Evolutionary conservation across 495 filamentous ascomycete species (phyloP), one percentile per base, ranked within the genome.

Genomic region (Penicillium pancosmium): DNA sequence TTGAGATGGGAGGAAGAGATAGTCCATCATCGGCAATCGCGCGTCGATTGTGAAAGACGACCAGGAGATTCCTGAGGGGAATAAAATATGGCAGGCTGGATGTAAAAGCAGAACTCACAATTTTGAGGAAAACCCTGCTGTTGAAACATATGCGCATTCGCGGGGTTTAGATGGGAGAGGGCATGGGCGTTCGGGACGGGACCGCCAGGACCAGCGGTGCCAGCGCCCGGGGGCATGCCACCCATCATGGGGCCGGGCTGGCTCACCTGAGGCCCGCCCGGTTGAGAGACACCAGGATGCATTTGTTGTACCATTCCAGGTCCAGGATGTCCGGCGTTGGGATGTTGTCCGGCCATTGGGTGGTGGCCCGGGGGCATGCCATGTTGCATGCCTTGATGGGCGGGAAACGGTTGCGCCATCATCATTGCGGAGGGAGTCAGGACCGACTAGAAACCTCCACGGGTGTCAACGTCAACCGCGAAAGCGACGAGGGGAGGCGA

Each of bases 251-350:
- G 86, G 23, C 87, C 88, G 27, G 86, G 83, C 59, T 93, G 89
- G 66, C 83, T 91, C 35, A 93, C 90, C 64, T 94, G 91, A 50
- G 86, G 84, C 40, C 84, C 86, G 56, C 86, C 87, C 8, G 91
- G 89, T 10, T 83, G 90, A 36, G 91, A 92, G n/a, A 91, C 91
- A 41, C 88, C 90, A 67, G 90, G 88, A 66, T 94, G 91, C 69
- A 88, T 89, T 70, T 88, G 88, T 64, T 89, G 91, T 41, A 86
- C 84, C 80, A 95, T 92, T 21, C 76, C 83, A 65, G 74, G 76
- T 41, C 69, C 77, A 18, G 76, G 81, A 65, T 74, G 79, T 75
- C 58, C 81, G 78, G 62, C 77, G 60, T 77, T 88, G 54, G 88
- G 90, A 66, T 91, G 90, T 68, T 91, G 90, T 70, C 72, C 82